Percentiles rank a stretch among this genome's conserved stretches.
These are phyloP conservation scores for Saksenaea vasiformis DNA, from an alignment of 371 early-diverging fungal genomes.

Conservation along the genomic window DNA sequence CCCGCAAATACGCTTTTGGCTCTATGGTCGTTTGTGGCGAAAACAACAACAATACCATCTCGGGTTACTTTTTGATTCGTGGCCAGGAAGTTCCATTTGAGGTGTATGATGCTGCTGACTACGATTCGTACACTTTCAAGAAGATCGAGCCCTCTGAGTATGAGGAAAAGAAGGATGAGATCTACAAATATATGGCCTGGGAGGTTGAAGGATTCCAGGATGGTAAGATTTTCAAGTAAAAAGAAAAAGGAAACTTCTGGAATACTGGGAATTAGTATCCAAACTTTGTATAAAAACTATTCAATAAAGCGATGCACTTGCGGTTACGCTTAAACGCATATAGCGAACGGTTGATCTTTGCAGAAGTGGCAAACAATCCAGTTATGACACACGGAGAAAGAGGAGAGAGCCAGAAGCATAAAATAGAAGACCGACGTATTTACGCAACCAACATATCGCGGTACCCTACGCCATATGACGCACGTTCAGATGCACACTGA, in stretches of 20 bases:
- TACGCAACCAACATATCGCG: too few species aligned
- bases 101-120: conserved; percentile 86
- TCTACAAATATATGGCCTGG: conserved; percentile 56
- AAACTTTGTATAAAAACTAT: background rate
- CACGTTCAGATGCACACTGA: too few species aligned
- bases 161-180: conserved; percentile 37
- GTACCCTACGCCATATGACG: too few species aligned
- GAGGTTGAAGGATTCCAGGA: conserved; percentile 50
- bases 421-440: too few species aligned
- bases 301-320: background rate
- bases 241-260: conserved; percentile 19
- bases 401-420: too few species aligned
- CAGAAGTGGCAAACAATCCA: too few species aligned
- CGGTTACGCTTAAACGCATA: background rate
- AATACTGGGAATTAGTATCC: background rate
- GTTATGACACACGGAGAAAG: too few species aligned
- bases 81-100: conserved; percentile 84
- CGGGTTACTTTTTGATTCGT: conserved; percentile 90
- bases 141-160: conserved; percentile 69
- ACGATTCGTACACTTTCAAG: conserved; percentile 77
- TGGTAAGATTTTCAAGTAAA: conserved; percentile 74
- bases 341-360: background rate
- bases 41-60: conserved; percentile 84
- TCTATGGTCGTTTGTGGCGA: conserved; percentile 83
- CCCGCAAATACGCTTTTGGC: conserved; percentile 94